Conservation (phyloP, 164 flowering plant species). For the Vitis labrusca region DNA sequence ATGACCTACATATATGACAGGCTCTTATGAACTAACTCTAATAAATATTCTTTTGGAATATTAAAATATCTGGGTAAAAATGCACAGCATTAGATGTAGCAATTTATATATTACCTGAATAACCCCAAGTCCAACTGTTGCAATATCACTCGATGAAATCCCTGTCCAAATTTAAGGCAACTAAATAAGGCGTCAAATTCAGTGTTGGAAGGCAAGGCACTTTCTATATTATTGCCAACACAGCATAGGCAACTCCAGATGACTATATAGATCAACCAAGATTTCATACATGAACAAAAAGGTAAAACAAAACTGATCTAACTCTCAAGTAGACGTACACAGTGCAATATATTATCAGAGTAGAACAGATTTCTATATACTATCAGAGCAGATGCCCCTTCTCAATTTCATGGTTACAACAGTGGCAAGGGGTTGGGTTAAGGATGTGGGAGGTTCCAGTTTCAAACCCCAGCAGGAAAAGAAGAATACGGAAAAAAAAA, state of each 20-base stretch:
- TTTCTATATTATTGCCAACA: not conserved
- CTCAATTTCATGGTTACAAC: no score
- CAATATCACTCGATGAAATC: slow-evolving; percentile 33
- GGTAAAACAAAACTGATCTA: no score
- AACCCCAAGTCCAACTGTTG: slow-evolving; percentile 40
- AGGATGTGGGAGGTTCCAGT: no score
- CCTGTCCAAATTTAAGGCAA: slow-evolving; percentile 22
- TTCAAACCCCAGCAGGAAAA: no score
- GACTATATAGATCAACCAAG: no score
- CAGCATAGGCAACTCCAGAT: not conserved
- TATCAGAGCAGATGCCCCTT: no score
- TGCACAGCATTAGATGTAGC: not conserved
- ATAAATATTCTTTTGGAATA: slow-evolving; percentile 1
- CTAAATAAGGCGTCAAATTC: not conserved
- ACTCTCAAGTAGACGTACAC: no score
- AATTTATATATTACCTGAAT: slow-evolving; percentile 30
- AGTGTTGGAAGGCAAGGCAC: not conserved
- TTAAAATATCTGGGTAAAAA: not conserved
- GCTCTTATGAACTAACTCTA: not conserved
- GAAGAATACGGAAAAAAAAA: no score
- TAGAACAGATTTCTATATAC: no score
- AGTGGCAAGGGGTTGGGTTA: no score
- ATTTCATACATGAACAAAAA: no score
- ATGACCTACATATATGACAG: slow-evolving; percentile 23
- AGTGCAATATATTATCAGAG: no score